phyloP scores from a whole-genome alignment of 352 stramenopile species.

The Pythium apleroticum region DNA sequence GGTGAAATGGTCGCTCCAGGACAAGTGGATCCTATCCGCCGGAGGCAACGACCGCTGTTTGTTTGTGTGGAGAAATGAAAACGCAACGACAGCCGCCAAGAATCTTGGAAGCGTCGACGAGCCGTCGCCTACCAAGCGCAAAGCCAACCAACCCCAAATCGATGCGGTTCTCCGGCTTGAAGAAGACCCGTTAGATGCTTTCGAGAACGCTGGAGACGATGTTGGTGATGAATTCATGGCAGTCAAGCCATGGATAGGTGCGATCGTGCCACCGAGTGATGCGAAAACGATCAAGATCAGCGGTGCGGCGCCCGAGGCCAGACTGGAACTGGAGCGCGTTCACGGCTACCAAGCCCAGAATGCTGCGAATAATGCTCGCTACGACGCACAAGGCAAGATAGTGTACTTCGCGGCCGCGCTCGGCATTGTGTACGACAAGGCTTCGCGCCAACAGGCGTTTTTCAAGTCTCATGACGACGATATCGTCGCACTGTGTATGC shows the following conservation, averaged over 20 bases:
- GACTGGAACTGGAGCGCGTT: constrained; percentile 62
- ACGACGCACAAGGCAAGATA: constrained; percentile 48
- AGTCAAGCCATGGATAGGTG: constrained; percentile 86
- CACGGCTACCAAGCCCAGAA: constrained; percentile 81
- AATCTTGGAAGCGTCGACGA: background rate
- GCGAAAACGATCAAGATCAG: constrained; percentile 34
- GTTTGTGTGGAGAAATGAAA: constrained; percentile 72
- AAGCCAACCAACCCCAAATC: background rate
- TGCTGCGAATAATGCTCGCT: constrained; percentile 76
- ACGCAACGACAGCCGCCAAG: background rate
- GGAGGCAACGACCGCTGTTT: constrained; percentile 81
- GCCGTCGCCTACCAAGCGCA: background rate
- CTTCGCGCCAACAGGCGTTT: constrained; percentile 42
- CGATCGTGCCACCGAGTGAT: constrained; percentile 72
- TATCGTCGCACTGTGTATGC: constrained; percentile 73
- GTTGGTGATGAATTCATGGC: constrained; percentile 90
- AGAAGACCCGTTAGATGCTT: constrained; percentile 34
- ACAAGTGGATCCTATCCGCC: constrained; percentile 62
- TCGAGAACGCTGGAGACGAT: constrained; percentile 33
- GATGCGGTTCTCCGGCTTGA: constrained; percentile 2
- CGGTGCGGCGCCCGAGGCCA: constrained; percentile 36
- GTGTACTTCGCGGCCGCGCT: constrained; percentile 83
- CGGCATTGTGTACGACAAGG: constrained; percentile 65
- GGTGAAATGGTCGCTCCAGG: constrained; percentile 59
- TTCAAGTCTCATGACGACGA: constrained; percentile 83